phyloP scores from a whole-genome alignment of 441 rosid genomes.

The Geranium incanum region DNA sequence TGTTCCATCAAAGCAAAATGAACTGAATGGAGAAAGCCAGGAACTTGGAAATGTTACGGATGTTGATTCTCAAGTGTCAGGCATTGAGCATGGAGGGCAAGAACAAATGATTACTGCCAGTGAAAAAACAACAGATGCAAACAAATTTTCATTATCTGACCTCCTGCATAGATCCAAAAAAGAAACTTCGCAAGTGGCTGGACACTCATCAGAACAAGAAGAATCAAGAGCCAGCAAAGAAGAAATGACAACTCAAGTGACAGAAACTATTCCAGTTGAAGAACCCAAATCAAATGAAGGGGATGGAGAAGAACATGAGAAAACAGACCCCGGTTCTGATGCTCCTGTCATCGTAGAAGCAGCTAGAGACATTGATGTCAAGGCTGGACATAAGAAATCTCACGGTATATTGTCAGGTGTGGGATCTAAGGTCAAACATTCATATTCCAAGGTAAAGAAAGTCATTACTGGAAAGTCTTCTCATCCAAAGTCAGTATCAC shows the following conservation, averaged over 20 bases:
- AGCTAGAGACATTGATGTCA: constrained; percentile 45
- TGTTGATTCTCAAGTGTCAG: constrained; percentile 24
- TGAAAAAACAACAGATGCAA: constrained; percentile 7
- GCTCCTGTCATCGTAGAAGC: constrained; percentile 59
- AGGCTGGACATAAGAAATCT: constrained; percentile 59
- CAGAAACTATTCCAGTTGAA: constrained; percentile 24
- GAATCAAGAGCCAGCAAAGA: constrained; percentile 23
- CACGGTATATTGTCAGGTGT: constrained; percentile 73
- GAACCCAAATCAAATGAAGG: constrained; percentile 42
- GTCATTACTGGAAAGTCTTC: constrained; percentile 81
- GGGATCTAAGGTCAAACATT: constrained; percentile 83
- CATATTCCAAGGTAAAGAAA: constrained; percentile 87
- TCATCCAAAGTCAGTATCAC: constrained; percentile 51
- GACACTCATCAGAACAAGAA: constrained; percentile 21
- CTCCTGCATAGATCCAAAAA: constrained; percentile 15
- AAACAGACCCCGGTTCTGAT: constrained; percentile 49
- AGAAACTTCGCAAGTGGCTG: constrained; percentile 16
- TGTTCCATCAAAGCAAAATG: constrained; percentile 19
- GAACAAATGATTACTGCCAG: neutral
- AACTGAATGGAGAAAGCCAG: constrained; percentile 19
- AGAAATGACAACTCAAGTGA: constrained; percentile 23
- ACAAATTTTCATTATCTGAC: constrained; percentile 14
- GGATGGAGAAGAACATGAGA: constrained; percentile 44
- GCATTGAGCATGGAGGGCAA: constrained; percentile 20
- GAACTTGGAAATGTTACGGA: constrained; percentile 25